Conservation (phyloP, 2,329 filamentous ascomycete species). For the Penicillium polonicum region DNA sequence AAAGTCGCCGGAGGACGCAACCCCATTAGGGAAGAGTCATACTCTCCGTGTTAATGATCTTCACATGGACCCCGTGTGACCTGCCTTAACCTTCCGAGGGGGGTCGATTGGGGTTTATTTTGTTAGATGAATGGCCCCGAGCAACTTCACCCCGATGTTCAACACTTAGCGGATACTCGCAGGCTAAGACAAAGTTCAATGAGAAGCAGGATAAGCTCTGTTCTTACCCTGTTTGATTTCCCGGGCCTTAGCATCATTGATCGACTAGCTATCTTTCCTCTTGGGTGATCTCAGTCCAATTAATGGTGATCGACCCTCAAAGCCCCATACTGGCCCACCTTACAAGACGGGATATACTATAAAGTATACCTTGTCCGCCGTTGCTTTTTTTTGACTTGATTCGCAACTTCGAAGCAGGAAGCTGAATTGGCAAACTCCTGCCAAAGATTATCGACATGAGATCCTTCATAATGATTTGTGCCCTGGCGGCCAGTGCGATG, state of each 20-base stretch:
- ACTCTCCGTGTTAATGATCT: background rate
- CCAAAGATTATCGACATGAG: slow-evolving; percentile 21
- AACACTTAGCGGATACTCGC: background rate
- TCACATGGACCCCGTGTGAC: background rate
- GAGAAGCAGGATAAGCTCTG: slow-evolving; percentile 1
- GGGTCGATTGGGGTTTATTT: background rate
- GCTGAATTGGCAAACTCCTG: background rate
- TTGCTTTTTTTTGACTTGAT: background rate
- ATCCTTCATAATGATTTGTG: slow-evolving; percentile 24
- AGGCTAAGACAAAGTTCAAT: background rate
- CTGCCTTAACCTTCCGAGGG: background rate
- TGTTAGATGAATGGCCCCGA: background rate
- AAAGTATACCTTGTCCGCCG: background rate
- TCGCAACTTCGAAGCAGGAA: background rate
- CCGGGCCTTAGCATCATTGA: slow-evolving; percentile 16
- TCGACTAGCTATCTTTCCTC: slow-evolving; percentile 11
- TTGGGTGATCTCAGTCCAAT: slow-evolving; percentile 2
- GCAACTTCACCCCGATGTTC: background rate
- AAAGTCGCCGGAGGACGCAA: slow-evolving; percentile 3
- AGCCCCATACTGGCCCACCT: slow-evolving; percentile 11
- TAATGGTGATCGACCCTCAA: background rate
- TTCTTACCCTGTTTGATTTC: background rate
- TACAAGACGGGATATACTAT: background rate
- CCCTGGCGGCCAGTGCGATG: slow-evolving; percentile 17
- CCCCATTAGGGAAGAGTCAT: background rate